These are phyloP conservation scores for Candida boleticola DNA, from an alignment of 805 yeast species.

Conservation along the genomic window DNA sequence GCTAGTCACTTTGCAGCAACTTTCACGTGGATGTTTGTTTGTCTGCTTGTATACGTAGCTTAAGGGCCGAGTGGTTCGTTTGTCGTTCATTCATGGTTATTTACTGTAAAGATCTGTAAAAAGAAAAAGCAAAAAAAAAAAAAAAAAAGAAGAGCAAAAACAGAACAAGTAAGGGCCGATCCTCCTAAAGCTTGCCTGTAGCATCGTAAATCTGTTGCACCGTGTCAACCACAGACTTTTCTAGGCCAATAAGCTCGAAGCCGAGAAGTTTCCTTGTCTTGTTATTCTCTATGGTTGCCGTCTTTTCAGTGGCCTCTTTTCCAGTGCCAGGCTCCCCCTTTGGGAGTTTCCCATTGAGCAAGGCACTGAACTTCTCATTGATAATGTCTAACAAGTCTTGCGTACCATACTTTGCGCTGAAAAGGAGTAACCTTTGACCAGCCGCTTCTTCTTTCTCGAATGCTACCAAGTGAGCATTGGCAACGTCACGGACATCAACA, in stretches of 20 bases:
- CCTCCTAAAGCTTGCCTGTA: not conserved
- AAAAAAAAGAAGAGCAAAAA: no score
- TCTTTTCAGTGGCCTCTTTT: slow-evolving; percentile 21
- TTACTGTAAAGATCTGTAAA: no score
- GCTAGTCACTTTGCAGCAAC: no score
- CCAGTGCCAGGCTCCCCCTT: slow-evolving; percentile 34
- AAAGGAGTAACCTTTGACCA: slow-evolving; percentile 31
- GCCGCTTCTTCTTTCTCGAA: slow-evolving; percentile 21
- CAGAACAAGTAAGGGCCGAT: no score
- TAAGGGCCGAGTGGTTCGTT: no score
- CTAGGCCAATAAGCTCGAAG: slow-evolving; percentile 36
- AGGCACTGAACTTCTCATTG: slow-evolving; percentile 21
- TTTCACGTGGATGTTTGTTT: no score
- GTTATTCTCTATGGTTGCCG: slow-evolving; percentile 30
- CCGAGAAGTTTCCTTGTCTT: slow-evolving; percentile 36
- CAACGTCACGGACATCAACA: slow-evolving; percentile 31
- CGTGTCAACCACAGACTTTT: slow-evolving; percentile 40
- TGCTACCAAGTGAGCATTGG: slow-evolving; percentile 33
- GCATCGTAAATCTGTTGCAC: slow-evolving; percentile 28
- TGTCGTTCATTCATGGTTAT: no score
- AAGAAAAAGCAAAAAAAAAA: no score
- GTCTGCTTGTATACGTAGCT: no score
- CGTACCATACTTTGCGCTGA: slow-evolving; percentile 31
- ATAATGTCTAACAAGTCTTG: slow-evolving; percentile 32
- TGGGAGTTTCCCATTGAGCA: slow-evolving; percentile 25